phyloP scores from a whole-genome alignment of 148 eudicot species.

The Rhododendron vialii region DNA sequence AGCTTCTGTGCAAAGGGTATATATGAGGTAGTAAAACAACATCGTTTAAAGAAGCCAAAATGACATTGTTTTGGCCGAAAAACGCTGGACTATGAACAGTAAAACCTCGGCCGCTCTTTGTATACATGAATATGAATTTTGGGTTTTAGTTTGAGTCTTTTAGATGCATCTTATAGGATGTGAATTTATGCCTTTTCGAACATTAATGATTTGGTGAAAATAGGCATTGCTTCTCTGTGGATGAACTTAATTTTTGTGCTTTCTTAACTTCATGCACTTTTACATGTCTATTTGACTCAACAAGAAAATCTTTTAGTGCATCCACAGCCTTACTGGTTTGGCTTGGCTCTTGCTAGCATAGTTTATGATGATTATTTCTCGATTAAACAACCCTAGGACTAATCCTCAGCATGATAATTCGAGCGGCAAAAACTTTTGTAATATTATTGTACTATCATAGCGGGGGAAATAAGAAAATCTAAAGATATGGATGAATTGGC shows the following conservation, averaged over 20 bases:
- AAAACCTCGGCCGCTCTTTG: neutral
- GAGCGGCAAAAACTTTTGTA: neutral
- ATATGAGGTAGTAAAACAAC: neutral
- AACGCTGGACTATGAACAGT: neutral
- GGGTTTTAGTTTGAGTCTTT: neutral
- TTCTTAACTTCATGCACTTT: neutral
- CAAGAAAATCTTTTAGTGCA: neutral
- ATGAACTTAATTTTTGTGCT: neutral
- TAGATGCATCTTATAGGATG: neutral
- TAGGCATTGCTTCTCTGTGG: too few species aligned
- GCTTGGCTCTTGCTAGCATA: neutral
- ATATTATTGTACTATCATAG: neutral
- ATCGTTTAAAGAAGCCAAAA: neutral
- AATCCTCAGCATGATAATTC: neutral
- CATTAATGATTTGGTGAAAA: neutral
- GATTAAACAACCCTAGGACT: neutral
- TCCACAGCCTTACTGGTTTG: neutral
- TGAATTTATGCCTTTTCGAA: neutral
- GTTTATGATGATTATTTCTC: neutral
- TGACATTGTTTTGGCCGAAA: neutral
- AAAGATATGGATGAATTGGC: neutral
- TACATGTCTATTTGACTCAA: neutral
- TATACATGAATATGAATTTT: neutral
- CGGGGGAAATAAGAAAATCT: neutral
- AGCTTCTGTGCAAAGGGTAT: neutral